Percentiles rank a stretch among this genome's conserved stretches.
These are phyloP conservation scores for Arctium lappa DNA, from an alignment of 129 eudicot species.

Conservation along the genomic window DNA sequence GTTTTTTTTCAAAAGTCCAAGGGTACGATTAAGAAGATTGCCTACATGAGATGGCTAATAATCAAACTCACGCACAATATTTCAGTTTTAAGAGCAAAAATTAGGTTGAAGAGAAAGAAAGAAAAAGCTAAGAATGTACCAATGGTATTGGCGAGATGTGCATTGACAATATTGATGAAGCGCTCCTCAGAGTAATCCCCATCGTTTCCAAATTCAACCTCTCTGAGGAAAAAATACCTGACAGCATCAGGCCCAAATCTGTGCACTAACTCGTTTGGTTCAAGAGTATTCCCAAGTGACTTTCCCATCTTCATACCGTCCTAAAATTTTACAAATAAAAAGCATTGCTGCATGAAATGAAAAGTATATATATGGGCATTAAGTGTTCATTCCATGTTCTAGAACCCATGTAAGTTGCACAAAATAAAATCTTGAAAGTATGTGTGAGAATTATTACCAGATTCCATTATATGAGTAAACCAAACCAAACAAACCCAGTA, in stretches of 20 bases:
- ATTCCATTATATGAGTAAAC: background rate
- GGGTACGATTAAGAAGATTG: constrained; percentile 98
- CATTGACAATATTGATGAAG: constrained; percentile 83
- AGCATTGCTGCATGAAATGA: constrained; percentile 59
- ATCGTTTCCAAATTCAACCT: constrained; percentile 92
- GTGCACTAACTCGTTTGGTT: constrained; percentile 82
- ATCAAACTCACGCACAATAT: constrained; percentile 1
- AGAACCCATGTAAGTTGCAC: background rate
- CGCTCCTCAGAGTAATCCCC: constrained; percentile 98
- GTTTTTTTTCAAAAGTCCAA: constrained; percentile 91
- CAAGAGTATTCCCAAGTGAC: constrained; percentile 93
- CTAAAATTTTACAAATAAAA: constrained; percentile 64
- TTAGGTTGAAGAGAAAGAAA: background rate
- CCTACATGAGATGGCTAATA: constrained; percentile 41
- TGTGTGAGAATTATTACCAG: background rate
- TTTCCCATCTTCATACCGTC: constrained; percentile 99
- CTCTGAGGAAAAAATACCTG: constrained; percentile 91
- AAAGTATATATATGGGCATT: constrained; percentile 32
- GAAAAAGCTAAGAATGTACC: constrained; percentile 39
- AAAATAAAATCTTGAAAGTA: background rate
- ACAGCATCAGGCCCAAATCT: constrained; percentile 89
- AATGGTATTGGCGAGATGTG: constrained; percentile 96
- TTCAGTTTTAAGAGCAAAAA: background rate
- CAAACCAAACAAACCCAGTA: too few species aligned
- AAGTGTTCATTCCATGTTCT: constrained; percentile 8